A percentile compares a stretch with the other conserved stretches of the same genome.
These are phyloP conservation scores for Tripidium arundinaceum DNA, from an alignment of 202 grass and related monocot species.

Conservation along the genomic window DNA sequence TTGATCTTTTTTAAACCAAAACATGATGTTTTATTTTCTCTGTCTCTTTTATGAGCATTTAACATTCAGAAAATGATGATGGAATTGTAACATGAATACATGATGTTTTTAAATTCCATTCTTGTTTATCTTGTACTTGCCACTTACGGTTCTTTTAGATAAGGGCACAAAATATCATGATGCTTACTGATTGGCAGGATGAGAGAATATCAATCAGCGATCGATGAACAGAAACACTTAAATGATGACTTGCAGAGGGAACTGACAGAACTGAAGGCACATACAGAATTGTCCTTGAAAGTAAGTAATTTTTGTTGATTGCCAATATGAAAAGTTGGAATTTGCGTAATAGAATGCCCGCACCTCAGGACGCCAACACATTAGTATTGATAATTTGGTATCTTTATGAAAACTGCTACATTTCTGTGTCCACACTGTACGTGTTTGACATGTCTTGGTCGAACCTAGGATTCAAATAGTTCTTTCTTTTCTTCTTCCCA, in stretches of 20 bases:
- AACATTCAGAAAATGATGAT: background rate
- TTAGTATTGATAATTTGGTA: background rate
- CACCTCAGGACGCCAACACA: background rate
- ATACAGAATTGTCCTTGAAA: constrained; percentile 59
- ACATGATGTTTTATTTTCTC: background rate
- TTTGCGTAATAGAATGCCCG: background rate
- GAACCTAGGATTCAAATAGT: background rate
- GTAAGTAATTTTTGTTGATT: constrained; percentile 44
- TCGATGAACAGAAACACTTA: constrained; percentile 63
- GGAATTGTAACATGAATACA: background rate
- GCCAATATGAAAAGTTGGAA: constrained; percentile 9
- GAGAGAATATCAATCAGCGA: constrained; percentile 63
- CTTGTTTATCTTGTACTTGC: background rate
- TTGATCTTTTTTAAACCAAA: background rate
- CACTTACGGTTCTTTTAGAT: background rate
- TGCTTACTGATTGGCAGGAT: constrained; percentile 57
- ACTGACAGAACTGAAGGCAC: constrained; percentile 51
- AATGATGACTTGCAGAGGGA: constrained; percentile 64
- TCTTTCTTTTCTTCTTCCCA: background rate
- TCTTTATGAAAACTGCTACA: background rate
- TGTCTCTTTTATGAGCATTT: background rate
- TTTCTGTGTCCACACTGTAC: background rate
- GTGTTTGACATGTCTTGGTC: background rate
- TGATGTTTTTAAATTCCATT: background rate
- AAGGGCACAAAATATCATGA: background rate